Base-by-base conservation (phyloP, 2,329 filamentous ascomycete species). In the Arthrobotrys pseudoclavata region DNA sequence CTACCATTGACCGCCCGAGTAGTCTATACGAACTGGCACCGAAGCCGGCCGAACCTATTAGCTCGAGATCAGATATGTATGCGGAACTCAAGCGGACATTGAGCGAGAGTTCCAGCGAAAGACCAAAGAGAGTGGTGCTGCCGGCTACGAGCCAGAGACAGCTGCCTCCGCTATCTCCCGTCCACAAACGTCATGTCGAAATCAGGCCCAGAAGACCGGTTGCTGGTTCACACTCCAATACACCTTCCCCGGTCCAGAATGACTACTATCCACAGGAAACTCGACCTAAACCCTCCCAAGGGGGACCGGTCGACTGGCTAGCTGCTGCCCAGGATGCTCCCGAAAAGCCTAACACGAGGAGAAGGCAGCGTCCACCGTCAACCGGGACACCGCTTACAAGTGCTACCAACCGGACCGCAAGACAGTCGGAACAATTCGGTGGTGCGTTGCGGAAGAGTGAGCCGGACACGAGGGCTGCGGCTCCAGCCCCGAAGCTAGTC, bases 41-140 rank as follows among this genome's bases (percentile, higher is more conserved):
- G 15, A 76, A 76, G 22, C 72, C 60, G 3, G 42, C 42, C 0
- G 66, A 70, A 55, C 66, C 72, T 20, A 45, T 45, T 3, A 68
- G 53, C 24, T 48, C 57, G 2, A 47, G 48, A 18, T 67, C 61
- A 0, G 69, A 76, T 60, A 76, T 76, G 72, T 76, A 76, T 60
- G 72, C 29, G 4, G 72, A 76, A 45, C 66, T 76, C 24, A 76
- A 70, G 31, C 12, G 72, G 22, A 76, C 72, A 18, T 45, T 76
- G 31, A 76, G 72, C 22, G 72, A 76, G 60, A 76, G 72, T 31
- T 76, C 72, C 3, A 76, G 72, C 40, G 72, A 76, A 42, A 68
- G 66, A 24, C 72, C 72, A 47, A 76, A 76, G 52, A 69, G 72
- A n/a, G 31, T 70, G 9, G 42, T 40, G 26, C 29, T 62, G 40